Conservation (phyloP, 345 rosid genomes). For the Eucalyptus grandis region DNA sequence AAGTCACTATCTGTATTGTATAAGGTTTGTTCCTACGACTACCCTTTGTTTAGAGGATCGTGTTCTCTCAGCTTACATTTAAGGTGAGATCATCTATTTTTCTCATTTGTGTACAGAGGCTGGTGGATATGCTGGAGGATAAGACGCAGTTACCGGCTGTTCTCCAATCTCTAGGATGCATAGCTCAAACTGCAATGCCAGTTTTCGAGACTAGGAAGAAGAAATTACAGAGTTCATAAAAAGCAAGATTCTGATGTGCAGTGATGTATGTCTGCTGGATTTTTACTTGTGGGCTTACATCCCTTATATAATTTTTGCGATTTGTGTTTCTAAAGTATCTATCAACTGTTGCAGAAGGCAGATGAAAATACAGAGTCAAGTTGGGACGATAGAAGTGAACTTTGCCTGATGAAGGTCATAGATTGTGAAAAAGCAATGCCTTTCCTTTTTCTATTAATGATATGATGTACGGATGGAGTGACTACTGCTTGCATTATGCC, state of each 20-base stretch:
- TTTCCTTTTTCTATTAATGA: not conserved
- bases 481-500: not conserved
- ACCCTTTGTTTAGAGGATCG: not conserved
- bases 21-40: constrained; percentile 40
- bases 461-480: not conserved
- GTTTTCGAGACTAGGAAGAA: constrained; percentile 93
- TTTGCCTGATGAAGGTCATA: constrained; percentile 81
- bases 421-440: not conserved
- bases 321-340: constrained; percentile 1
- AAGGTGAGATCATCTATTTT: not conserved
- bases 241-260: constrained; percentile 53
- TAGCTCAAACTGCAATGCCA: constrained; percentile 93
- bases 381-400: constrained; percentile 82
- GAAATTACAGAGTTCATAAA: constrained; percentile 72
- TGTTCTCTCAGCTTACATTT: not conserved
- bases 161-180: constrained; percentile 92
- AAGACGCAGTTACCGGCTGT: constrained; percentile 85
- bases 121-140: constrained; percentile 91
- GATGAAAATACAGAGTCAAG: constrained; percentile 26
- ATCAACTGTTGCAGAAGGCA: constrained; percentile 45
- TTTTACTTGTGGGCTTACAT: constrained; percentile 1
- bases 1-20: constrained; percentile 93
- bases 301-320: not conserved
- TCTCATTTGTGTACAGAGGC: constrained; percentile 49
- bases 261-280: constrained; percentile 37